Evolutionary conservation across 495 filamentous ascomycete genomes (phyloP), one percentile per base, ranked within the genome.

Genomic region (Tuber melanosporum): DNA sequence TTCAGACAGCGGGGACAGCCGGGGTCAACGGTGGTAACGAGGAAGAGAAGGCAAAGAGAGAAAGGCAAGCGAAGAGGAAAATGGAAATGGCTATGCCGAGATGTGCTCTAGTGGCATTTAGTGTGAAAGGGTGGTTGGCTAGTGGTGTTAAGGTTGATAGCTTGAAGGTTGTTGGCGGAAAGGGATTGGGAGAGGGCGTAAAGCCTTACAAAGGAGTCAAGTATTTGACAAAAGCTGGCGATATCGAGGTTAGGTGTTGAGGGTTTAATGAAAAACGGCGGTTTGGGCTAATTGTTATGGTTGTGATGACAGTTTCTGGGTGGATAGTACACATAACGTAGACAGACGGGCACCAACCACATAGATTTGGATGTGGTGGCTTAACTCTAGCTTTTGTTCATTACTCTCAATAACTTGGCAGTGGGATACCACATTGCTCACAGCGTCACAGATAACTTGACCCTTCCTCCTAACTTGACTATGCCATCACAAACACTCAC

Each of bases 151-250:
- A 90, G 83, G 94, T 99, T 3, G 95, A 98, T 73, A 94, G 92
- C 81, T 88, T 99, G 73, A 87, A 89, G 47, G 87, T 99, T 71
- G 94, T 98, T 82, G 86, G 88, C n/a, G 90, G 92, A 80, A 94
- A 91, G 86, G 95, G 95, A 4, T 78, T 99, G 17, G 94, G 93
- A 0, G 93, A 97, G 80, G 90, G 91, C 17, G 89, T 98, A 69
- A 94, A 93, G 84, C 95, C 96, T 62, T 99, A 97, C 84, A 99
- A 98, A 86, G 96, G 95, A 19, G 95, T 98, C 71, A 99, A 98
- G 85, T 99, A 99, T 85, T 84, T 98, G 75, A 97, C 94, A 79
- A 97, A 94, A 85, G 90, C 89, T 78, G 90, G 89, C 69, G 96
- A 96, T 5, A 88, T 99, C 62, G 95, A 98, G 85, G 88, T 91